Evolutionary conservation across 192 early-diverging fungal species (phyloP).

Genomic region (Linnemannia exigua): DNA sequence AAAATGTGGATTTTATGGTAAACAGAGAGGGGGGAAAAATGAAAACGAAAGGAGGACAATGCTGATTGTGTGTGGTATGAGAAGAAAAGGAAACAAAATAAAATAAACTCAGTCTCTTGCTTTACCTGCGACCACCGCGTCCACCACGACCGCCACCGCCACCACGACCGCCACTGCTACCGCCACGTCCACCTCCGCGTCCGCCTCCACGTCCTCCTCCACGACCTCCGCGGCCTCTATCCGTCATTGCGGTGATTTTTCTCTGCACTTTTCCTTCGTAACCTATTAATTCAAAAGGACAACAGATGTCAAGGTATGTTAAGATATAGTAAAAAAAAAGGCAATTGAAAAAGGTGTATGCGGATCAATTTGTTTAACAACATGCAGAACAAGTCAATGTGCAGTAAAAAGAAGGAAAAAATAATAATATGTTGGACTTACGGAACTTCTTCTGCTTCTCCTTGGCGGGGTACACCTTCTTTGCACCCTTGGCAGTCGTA

Average conservation of each 20-base stretch:
- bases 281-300: conserved; percentile 17
- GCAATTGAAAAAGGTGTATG: not conserved
- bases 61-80: conserved; percentile 1
- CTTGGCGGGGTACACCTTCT: conserved; percentile 23
- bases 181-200: conserved; percentile 1
- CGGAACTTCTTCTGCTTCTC: conserved; percentile 58
- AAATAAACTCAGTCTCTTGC: not conserved
- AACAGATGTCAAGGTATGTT: not conserved
- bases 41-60: not conserved
- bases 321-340: not conserved
- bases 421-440: conserved; percentile 19
- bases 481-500: conserved; percentile 40
- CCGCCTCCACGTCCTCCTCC: conserved; percentile 18
- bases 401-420: not conserved
- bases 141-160: conserved; percentile 19
- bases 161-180: conserved; percentile 21
- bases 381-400: not conserved
- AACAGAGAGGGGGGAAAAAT: not conserved
- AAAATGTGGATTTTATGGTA: not conserved
- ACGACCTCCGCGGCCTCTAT: conserved; percentile 32
- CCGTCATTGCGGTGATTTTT: conserved; percentile 39
- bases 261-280: conserved; percentile 52
- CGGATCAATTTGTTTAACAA: not conserved
- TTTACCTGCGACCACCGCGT: conserved; percentile 9
- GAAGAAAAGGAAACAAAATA: not conserved